Evolutionary conservation across 495 filamentous ascomycete genomes (phyloP), one percentile per base, ranked within the genome.

Genomic region (Podospora sp.): DNA sequence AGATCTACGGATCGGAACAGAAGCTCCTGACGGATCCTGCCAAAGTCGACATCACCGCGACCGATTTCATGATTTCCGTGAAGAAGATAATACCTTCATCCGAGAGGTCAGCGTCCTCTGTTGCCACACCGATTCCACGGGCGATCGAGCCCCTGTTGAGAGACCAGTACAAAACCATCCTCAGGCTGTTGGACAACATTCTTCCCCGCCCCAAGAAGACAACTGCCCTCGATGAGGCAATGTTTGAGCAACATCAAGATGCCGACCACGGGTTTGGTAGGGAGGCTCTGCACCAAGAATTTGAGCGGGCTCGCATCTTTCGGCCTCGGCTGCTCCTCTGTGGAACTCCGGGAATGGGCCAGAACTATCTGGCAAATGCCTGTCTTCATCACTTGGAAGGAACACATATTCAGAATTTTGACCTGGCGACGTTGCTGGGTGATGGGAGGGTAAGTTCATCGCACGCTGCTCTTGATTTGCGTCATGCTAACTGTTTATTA

Each of bases 21-120:
- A 98, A 98, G 78, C 89, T 98, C 33, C 77, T 93, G 27, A 93
- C 98, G 63, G 89, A 97, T 71, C 91, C 93, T 0, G 86, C 87
- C 60, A 91, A 85, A 66, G 94, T 99, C 70, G 87, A 88, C 26
- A 87, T 98, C 62, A 87, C 89, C 25, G 90, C 96, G 16, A 93
- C 93, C 68, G 95, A 99, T 75, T 98, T 99, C 75, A 96, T 97
- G 91, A 83, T 97, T 22, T 94, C 96, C 0, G 85, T 96, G 74
- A 97, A 97, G 77, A 97, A 94, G 75, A 92, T 98, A 80, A 85
- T 97, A 20, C 96, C 95, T 6, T 97, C 96, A 1, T 97, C 94
- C 0, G 92, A 97, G 73, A 83, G 95, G 35, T 91, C 95, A 46
- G 88, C 91, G 0, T 88, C 92, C 6, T 94, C 94, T 20, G 89